A percentile compares a stretch with the other conserved stretches of the same genome.
Evolutionary conservation across 768 basidiomycete genomes (phyloP).

Genomic region (Piloderma croceum): DNA sequence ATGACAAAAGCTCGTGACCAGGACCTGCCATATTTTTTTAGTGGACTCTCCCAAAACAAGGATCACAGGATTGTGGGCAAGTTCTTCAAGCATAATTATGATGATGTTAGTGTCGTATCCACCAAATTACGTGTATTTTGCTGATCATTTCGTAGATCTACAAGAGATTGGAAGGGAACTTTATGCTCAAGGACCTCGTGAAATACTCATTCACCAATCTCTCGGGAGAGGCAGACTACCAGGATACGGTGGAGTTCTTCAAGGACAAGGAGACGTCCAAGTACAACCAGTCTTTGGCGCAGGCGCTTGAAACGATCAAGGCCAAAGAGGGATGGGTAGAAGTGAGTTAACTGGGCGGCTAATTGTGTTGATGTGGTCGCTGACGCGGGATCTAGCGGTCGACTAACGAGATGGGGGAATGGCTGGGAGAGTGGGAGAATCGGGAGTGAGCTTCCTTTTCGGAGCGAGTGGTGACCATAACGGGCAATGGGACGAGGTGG

Average conservation of each 20-base stretch:
- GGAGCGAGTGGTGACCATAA: too few relatives aligned
- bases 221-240: constrained; percentile 62
- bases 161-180: constrained; percentile 69
- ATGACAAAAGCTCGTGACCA: constrained; percentile 48
- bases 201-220: too few relatives aligned
- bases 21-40: constrained; percentile 62
- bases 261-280: constrained; percentile 67
- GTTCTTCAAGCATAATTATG: constrained; percentile 69
- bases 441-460: neutral
- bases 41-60: constrained; percentile 51
- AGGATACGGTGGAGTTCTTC: constrained; percentile 67
- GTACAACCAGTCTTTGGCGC: constrained; percentile 57
- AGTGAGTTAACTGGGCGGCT: constrained; percentile 30
- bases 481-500: too few relatives aligned
- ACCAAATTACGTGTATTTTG: neutral
- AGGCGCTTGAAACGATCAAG: constrained; percentile 63
- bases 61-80: constrained; percentile 48
- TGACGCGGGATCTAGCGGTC: constrained; percentile 40
- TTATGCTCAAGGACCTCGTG: too few relatives aligned
- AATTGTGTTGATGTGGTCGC: neutral
- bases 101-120: constrained; percentile 38
- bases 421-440: constrained; percentile 41
- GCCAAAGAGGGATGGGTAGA: constrained; percentile 58
- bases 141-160: constrained; percentile 37
- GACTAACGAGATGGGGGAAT: constrained; percentile 47